phyloP scores from a whole-genome alignment of 2,329 filamentous ascomycete genomes.

The Calonectria pauciramosa region DNA sequence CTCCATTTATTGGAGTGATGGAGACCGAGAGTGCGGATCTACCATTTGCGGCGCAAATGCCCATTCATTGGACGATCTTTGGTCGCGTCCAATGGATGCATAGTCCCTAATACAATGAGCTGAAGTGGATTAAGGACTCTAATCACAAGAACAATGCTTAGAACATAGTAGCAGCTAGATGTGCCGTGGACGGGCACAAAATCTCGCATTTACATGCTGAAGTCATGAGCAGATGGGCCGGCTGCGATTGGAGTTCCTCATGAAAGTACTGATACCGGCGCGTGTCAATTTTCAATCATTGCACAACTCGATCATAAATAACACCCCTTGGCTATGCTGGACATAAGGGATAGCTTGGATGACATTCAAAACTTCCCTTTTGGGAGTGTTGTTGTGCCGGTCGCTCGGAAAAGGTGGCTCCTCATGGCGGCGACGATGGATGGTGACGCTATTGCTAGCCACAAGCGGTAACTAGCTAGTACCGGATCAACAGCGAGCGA shows the following conservation, averaged over 20 bases:
- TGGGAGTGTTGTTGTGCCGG: background rate
- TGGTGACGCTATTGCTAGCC: background rate
- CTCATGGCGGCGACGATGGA: background rate
- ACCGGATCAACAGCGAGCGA: background rate
- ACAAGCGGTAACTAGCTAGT: background rate
- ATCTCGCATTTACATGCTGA: background rate
- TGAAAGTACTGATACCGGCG: background rate
- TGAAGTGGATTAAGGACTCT: background rate
- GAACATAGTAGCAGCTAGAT: background rate
- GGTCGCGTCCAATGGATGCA: background rate
- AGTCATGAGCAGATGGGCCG: background rate
- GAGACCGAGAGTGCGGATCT: background rate
- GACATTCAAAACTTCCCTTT: background rate
- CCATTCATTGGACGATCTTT: background rate
- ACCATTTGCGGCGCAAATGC: background rate
- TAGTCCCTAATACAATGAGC: background rate
- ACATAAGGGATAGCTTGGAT: background rate
- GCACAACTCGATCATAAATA: background rate
- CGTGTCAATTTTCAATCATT: background rate
- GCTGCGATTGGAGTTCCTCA: background rate
- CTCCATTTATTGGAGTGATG: background rate
- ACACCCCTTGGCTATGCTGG: background rate
- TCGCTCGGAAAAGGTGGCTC: background rate
- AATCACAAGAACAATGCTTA: background rate
- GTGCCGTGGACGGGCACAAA: background rate